Base-by-base conservation (phyloP, 306 rosid genomes). In the Glycyrrhiza uralensis region DNA sequence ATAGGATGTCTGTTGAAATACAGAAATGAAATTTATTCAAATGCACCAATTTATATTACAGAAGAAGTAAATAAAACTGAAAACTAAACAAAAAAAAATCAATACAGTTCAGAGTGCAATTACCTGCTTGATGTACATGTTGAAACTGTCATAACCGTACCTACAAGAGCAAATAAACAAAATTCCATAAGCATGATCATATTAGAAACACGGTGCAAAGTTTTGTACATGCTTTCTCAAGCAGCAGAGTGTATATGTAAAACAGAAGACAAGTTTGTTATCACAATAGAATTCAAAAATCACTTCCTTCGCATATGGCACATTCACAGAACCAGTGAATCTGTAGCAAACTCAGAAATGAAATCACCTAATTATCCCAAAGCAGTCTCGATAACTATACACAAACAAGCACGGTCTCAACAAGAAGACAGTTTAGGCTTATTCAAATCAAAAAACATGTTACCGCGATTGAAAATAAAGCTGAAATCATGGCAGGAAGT, bases 71-170 rank as follows among this genome's bases (percentile, higher is more conserved):
- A 67, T 38, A 14, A 17, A 72, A 19, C 1, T 5, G 41, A 67
- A 28, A 23, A 46, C 11, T 13, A 26, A 52, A 62, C 28, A 47
- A 22, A 26, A 52, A 62, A 28, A 47, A 22, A 71, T 6, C 28
- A 51, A 62, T 12, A 19, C 11, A 60, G n/a, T 60, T 63, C 47
- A 17, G 32, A 56, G 9, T 2, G 26, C 33, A 79, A 72, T 79
- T 68, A 94, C 99, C 99, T 89, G 99, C 79, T 94, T 94, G 70
- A 94, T 94, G 38, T 89, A 80, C 99, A 94, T 94, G 78, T 76
- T 87, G 89, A 82, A 82, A 65, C 57, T 49, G 3, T 73, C 79
- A 57, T 79, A 74, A 76, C 72, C 77, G 59, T 75, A 79, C 85
- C 81, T 85, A 74, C 22, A 77, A 8, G 41, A 81, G 24, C 47